Conservation (phyloP, 176 grass and related monocot genomes). For the Raddia guianensis region DNA sequence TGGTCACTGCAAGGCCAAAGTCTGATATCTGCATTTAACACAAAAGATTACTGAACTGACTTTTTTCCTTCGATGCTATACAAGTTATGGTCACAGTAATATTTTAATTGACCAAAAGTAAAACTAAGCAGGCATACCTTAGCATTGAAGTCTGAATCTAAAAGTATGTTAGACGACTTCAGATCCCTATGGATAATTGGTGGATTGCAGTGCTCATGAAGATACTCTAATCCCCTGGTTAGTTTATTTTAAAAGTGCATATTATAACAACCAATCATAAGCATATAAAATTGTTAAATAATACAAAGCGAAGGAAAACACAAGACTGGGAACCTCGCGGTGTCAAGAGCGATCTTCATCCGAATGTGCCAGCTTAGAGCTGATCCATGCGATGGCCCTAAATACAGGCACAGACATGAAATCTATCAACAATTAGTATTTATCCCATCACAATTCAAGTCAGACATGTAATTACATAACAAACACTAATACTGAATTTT, state of each 20-base stretch:
- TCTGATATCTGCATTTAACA: conserved; percentile 77
- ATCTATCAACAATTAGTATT: conserved; percentile 2
- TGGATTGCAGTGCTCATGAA: conserved; percentile 89
- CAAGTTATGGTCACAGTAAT: conserved; percentile 5
- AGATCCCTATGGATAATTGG: conserved; percentile 95
- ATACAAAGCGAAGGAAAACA: conserved; percentile 15
- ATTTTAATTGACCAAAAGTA: conserved; percentile 26
- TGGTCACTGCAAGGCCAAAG: conserved; percentile 83
- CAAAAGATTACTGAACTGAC: neutral
- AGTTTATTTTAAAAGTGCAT: conserved; percentile 41
- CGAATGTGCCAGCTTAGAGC: conserved; percentile 84
- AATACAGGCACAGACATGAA: conserved; percentile 27
- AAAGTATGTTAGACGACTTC: conserved; percentile 96
- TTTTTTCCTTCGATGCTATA: neutral
- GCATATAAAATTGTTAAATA: neutral
- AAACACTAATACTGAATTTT: neutral
- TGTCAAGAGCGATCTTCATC: conserved; percentile 98
- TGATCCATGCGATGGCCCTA: conserved; percentile 87
- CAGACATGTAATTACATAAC: conserved; percentile 10
- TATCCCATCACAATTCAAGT: neutral
- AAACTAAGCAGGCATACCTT: conserved; percentile 60
- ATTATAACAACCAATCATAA: conserved; percentile 38
- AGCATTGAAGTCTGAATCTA: conserved; percentile 84
- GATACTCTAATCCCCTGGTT: conserved; percentile 91
- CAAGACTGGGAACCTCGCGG: conserved; percentile 71